Base-by-base conservation (phyloP, 768 basidiomycete species). In the Podaxis sp. region DNA sequence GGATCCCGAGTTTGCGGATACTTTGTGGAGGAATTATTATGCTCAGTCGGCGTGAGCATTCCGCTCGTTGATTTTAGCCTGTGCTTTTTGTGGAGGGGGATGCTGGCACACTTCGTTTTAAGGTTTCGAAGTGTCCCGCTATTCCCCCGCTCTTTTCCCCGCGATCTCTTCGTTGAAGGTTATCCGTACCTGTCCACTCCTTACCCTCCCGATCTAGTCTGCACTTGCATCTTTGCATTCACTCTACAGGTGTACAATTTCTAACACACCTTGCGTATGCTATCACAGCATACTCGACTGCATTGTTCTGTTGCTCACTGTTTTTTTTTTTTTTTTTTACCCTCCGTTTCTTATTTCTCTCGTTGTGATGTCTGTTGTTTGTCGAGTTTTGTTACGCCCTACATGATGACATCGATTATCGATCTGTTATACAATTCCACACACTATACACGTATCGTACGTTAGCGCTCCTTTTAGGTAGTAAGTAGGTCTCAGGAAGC, bases 1-100 rank as follows among this genome's bases (percentile, higher is more conserved):
- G 57, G 84, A 90, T 74, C 78, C 82, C 64, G 71, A 76, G 14
- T 90, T 90, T 65, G 86, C 86, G 61, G 86, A 90, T 64, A 71
- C 36, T 2, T 38, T 66, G 35, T 66, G 57, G 57, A 48, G 25
- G 48, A 50, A 37, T 16, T 57, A 57, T 50, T 38, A 57, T 42
- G n/a, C 51, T 32, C 51, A 46, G 6, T 52, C 50, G 23, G 28
- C 54, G 36, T 40, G 37, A 42, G 27, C 32, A 5, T 32, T 9
- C 21, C 40, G 1, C 32, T 32, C 32, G 4, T 35, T 18, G 6
- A 37, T 36, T 9, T 16, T 42, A 42, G 7, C 2, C 53, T 27
- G 21, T 21, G 5, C 37, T 5, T 51, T 16, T 32, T 3, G 47
- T 25, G 47, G 0, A 16, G 4, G 10, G 25, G 13, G 32, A 1